Percentiles rank a stretch among this genome's conserved stretches.
Evolutionary conservation across 1,139 yeast genomes (phyloP).

Genomic region (Saccharomyces hybrid): DNA sequence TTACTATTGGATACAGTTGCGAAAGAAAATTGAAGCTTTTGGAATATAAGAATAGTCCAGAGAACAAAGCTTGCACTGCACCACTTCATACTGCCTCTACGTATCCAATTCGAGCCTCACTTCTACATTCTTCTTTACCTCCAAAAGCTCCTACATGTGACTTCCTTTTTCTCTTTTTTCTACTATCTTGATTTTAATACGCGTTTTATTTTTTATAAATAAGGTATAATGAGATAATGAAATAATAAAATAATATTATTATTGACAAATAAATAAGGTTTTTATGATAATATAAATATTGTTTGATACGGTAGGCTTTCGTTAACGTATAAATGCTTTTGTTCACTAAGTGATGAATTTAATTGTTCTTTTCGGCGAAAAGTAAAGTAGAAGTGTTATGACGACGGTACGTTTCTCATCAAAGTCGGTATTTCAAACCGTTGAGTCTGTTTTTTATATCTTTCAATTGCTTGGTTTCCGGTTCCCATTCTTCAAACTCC

Average conservation of each 20-base stretch:
- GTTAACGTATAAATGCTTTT: not conserved
- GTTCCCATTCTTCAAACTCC: slow-evolving; percentile 79
- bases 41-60: not conserved
- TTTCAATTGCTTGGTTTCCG: slow-evolving; percentile 70
- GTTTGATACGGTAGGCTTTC: not conserved
- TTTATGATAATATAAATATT: not conserved
- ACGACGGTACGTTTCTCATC: not conserved
- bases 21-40: not conserved
- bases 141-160: not conserved
- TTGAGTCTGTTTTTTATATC: slow-evolving; percentile 78
- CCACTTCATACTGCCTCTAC: not conserved
- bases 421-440: slow-evolving; percentile 47
- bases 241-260: not conserved
- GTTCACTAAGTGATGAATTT: not conserved
- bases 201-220: not conserved
- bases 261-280: not conserved
- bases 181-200: not conserved
- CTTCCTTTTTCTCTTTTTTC: not conserved
- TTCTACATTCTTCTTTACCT: not conserved
- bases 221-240: not conserved
- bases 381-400: too few species aligned
- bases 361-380: not conserved
- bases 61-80: not conserved
- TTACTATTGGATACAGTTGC: not conserved
- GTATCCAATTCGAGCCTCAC: not conserved